Percentiles rank a stretch among this genome's conserved stretches.
These are phyloP conservation scores for Pseudofabraea citricarpa DNA, from an alignment of 2,329 filamentous ascomycete genomes.

Conservation along the genomic window DNA sequence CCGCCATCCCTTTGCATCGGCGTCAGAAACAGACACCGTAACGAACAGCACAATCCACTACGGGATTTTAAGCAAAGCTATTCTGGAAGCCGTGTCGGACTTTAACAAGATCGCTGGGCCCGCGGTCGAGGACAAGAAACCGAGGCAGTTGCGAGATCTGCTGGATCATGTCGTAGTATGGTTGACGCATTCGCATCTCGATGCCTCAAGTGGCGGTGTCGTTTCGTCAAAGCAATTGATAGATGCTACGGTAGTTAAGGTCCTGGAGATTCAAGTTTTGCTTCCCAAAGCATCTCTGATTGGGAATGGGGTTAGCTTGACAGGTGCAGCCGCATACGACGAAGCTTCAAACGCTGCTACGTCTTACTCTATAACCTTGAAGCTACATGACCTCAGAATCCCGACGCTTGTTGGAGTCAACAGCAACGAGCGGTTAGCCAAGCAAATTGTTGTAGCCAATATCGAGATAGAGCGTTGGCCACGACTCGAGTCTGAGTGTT, in stretches of 20 bases:
- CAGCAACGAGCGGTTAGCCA: slow-evolving; percentile 59
- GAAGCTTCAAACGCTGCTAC: slow-evolving; percentile 14
- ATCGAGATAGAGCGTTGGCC: slow-evolving; percentile 51
- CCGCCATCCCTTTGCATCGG: slow-evolving; percentile 47
- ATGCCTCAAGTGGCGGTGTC: not conserved
- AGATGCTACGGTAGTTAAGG: slow-evolving; percentile 32
- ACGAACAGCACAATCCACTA: slow-evolving; percentile 72
- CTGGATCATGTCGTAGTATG: not conserved
- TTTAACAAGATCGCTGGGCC: slow-evolving; percentile 5
- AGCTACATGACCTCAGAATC: slow-evolving; percentile 52
- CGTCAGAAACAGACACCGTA: slow-evolving; percentile 55
- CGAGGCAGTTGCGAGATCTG: slow-evolving; percentile 8
- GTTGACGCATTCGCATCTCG: slow-evolving; percentile 12
- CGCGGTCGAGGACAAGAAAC: not conserved
- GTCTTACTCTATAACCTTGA: slow-evolving; percentile 24
- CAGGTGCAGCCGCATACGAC: slow-evolving; percentile 34
- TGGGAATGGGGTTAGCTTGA: slow-evolving; percentile 54
- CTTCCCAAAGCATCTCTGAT: slow-evolving; percentile 67
- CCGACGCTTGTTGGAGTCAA: slow-evolving; percentile 71
- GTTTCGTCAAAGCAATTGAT: slow-evolving; percentile 26
- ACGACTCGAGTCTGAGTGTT: slow-evolving; percentile 41
- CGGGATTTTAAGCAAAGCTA: slow-evolving; percentile 62
- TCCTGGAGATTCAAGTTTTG: slow-evolving; percentile 46
- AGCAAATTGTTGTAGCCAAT: slow-evolving; percentile 62
- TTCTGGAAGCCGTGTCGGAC: slow-evolving; percentile 38